These are phyloP conservation scores for Citrus hindsii DNA, from an alignment of 345 rosid genomes.

Conservation along the genomic window DNA sequence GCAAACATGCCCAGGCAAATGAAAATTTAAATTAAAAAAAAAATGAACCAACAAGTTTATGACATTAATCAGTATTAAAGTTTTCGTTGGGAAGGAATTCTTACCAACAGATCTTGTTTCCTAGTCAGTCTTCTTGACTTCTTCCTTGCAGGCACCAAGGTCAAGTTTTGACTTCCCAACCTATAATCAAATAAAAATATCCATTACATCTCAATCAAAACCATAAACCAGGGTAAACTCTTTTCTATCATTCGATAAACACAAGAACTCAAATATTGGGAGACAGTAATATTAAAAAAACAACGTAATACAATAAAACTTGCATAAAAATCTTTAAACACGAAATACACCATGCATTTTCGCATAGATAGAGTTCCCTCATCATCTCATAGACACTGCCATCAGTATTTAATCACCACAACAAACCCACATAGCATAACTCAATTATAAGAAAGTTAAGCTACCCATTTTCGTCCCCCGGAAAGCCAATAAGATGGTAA, in stretches of 20 bases:
- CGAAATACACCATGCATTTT: neutral
- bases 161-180: slow-evolving; percentile 6
- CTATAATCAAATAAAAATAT: slow-evolving; percentile 15
- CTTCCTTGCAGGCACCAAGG: neutral
- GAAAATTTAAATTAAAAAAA: neutral
- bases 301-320: neutral
- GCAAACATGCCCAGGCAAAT: neutral
- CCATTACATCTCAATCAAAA: neutral
- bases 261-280: neutral
- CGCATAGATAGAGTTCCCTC: neutral
- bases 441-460: neutral
- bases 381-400: neutral
- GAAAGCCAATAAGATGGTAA: neutral
- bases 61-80: neutral
- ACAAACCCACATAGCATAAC: neutral
- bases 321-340: neutral
- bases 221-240: neutral
- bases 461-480: neutral
- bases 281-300: neutral
- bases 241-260: neutral
- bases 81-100: slow-evolving; percentile 1
- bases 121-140: neutral
- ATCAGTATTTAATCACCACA: neutral
- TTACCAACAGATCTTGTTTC: slow-evolving; percentile 15
- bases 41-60: neutral